Evolutionary conservation across 352 stramenopile species (phyloP), one percentile per base, ranked within the genome.

Genomic region (Peronospora destructor): DNA sequence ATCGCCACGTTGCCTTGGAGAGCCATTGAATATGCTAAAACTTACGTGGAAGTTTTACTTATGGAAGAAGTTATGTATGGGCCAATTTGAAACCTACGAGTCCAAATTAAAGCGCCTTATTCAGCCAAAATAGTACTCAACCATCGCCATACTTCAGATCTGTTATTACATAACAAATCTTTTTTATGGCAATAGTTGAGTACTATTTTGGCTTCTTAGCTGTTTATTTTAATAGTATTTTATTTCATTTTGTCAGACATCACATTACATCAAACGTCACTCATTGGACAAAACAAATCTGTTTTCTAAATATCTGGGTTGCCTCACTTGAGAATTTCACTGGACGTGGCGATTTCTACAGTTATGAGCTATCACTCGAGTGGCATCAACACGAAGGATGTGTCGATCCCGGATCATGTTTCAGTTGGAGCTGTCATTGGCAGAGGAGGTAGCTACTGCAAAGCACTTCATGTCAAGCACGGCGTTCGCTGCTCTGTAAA

Each of bases 1-100:
- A 84, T 56, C 36, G 54, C 68, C 36, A 84, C 50, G 53, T 73
- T 68, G 23, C 73, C 76, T 26, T 73, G 56, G 25, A 84, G 66
- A 56, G 64, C 51, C 65, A 71, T 71, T 59, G 37, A 11, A 35
- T 47, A 7, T 37, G 9, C 10, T 35, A 35, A 21, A 21, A 21
- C 1, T 21, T 21, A 21, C 19, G n/a, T 21, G 1, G 3, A 21
- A 21, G 19, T 21, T 21, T 21, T 21, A 21, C 19, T 21, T 21
- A 21, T 21, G 19, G 19, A 21, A 21, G 19, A 21, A 21, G 1
- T 21, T 21, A 21, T 3, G 19, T 21, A 21, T 21, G 1, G 19
- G 3, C 3, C 3, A 21, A 21, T 21, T 3, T 21, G 1, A 21
- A 21, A 21, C 19, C 19, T 21, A 21, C 19, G 19, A 21, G 19